These are phyloP conservation scores for Ophiostoma montium DNA, from an alignment of 2,329 filamentous ascomycete species.

Conservation along the genomic window DNA sequence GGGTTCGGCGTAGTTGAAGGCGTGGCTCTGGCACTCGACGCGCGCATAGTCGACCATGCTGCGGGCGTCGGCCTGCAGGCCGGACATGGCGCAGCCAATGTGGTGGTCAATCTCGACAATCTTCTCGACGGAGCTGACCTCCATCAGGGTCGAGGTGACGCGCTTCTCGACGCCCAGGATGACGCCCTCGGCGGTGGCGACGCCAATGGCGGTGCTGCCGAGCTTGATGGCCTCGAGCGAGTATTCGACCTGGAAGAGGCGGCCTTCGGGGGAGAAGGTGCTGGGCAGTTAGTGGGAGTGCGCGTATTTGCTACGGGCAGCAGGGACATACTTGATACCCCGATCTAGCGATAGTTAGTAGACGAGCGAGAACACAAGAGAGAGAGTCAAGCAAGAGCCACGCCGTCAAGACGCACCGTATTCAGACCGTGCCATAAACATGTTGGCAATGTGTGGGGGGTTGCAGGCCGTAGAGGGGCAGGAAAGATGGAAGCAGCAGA, in stretches of 20 bases:
- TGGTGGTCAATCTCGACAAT: slow-evolving; percentile 99
- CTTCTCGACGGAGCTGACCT: slow-evolving; percentile 97
- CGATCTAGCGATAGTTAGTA: slow-evolving; percentile 47
- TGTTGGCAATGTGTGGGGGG: slow-evolving; percentile 39
- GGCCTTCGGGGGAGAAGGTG: slow-evolving; percentile 99
- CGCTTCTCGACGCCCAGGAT: slow-evolving; percentile 98
- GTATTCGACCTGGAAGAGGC: slow-evolving; percentile 99
- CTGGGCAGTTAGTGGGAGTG: slow-evolving; percentile 30
- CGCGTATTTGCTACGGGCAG: no score
- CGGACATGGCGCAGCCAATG: slow-evolving; percentile 98
- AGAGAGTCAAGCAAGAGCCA: no score
- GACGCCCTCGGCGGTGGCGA: slow-evolving; percentile 88
- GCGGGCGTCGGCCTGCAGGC: slow-evolving; percentile 90
- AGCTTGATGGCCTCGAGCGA: slow-evolving; percentile 99
- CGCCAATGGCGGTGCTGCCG: slow-evolving; percentile 93
- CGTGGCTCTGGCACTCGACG: slow-evolving; percentile 92
- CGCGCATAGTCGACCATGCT: slow-evolving; percentile 98
- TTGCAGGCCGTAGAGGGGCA: slow-evolving; percentile 7
- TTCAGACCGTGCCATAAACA: slow-evolving; percentile 99
- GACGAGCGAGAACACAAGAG: not conserved
- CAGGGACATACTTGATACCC: slow-evolving; percentile 73
- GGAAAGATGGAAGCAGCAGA: not conserved
- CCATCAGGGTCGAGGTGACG: slow-evolving; percentile 91
- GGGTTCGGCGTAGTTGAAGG: slow-evolving; percentile 95
- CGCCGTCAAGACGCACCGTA: slow-evolving; percentile 75